Percentiles rank a stretch among this genome's conserved stretches.
These are phyloP conservation scores for Acacia acuminata DNA, from an alignment of 306 rosid species.

Conservation along the genomic window DNA sequence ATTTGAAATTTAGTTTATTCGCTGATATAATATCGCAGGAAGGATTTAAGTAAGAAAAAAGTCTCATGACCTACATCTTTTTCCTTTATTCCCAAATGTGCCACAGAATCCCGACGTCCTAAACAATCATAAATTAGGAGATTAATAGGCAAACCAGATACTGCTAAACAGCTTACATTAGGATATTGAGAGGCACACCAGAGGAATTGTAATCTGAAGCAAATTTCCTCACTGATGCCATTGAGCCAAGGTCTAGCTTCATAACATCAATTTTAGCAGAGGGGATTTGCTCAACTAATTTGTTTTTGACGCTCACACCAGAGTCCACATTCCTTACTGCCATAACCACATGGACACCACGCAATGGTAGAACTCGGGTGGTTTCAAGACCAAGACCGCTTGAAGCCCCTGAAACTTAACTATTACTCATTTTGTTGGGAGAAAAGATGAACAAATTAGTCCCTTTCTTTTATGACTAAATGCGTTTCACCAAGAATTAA, in stretches of 20 bases:
- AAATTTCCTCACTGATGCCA: constrained; percentile 76
- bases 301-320: constrained; percentile 51
- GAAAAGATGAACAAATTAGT: no score
- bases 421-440: no score
- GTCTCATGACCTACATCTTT: no score
- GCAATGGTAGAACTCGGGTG: constrained; percentile 68
- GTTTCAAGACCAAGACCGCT: constrained; percentile 85
- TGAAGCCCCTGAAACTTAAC: constrained; percentile 66
- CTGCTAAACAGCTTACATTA: constrained; percentile 55
- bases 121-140: no score
- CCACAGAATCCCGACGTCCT: no score
- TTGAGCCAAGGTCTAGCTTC: constrained; percentile 74
- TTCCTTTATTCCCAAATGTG: no score
- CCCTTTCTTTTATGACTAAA: no score
- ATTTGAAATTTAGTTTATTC: no score
- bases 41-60: no score
- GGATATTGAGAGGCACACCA: constrained; percentile 62
- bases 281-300: constrained; percentile 55
- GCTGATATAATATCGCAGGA: no score
- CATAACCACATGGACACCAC: constrained; percentile 80
- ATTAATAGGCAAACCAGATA: constrained; percentile 61
- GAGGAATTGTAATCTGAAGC: constrained; percentile 62
- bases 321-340: constrained; percentile 71
- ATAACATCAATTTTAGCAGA: constrained; percentile 60
- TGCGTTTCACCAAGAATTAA: no score